A percentile compares a stretch with the other conserved stretches of the same genome.
These are phyloP conservation scores for Plantago elongata DNA, from an alignment of 257 asterid genomes.

Conservation along the genomic window DNA sequence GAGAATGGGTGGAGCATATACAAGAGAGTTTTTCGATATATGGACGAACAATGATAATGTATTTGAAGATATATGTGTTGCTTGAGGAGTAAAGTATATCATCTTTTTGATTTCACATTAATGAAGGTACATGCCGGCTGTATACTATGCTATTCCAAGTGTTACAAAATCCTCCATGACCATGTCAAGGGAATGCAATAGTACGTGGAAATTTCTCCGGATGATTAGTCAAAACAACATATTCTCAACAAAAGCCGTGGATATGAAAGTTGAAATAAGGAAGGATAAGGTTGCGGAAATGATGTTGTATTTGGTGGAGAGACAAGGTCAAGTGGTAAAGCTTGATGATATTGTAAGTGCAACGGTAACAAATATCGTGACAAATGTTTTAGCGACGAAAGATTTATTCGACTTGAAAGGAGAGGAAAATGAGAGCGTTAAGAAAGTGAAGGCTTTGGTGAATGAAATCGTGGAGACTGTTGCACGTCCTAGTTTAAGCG, in stretches of 20 bases:
- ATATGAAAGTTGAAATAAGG: not conserved
- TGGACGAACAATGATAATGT: too few relatives aligned
- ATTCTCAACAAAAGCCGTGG: constrained; percentile 13
- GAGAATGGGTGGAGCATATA: too few relatives aligned
- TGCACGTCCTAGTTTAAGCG: constrained; percentile 11
- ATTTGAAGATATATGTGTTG: too few relatives aligned
- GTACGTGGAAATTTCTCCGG: constrained; percentile 17
- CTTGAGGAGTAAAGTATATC: too few relatives aligned
- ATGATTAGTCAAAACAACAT: not conserved
- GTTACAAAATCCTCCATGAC: not conserved
- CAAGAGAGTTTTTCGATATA: too few relatives aligned
- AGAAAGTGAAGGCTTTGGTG: constrained; percentile 7
- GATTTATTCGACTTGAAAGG: not conserved
- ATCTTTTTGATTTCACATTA: too few relatives aligned
- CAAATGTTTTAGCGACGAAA: not conserved
- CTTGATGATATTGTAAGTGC: constrained; percentile 10
- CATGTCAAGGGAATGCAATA: constrained; percentile 18
- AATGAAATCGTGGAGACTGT: constrained; percentile 11
- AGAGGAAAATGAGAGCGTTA: constrained; percentile 4
- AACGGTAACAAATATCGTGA: constrained; percentile 8
- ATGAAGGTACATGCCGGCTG: constrained; percentile 5
- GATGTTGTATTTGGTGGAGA: constrained; percentile 7
- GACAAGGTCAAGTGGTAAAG: constrained; percentile 11
- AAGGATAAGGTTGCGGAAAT: constrained; percentile 9
- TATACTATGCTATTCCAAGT: not conserved